phyloP scores from a whole-genome alignment of 768 basidiomycete genomes.

The Agaricus subrufescens region DNA sequence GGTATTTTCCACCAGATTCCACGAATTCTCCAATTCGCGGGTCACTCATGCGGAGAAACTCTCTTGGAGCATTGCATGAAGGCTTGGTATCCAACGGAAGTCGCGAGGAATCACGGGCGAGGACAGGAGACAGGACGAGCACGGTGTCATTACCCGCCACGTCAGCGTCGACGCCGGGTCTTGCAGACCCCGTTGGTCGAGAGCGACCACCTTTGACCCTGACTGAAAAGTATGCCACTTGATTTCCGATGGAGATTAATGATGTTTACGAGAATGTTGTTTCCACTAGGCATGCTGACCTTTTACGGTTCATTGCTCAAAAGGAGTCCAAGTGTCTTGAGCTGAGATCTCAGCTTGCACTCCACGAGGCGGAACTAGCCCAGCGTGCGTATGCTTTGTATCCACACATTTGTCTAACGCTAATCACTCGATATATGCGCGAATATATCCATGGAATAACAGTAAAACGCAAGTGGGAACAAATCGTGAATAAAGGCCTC shows the following conservation, averaged over 20 bases:
- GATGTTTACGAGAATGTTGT: background rate
- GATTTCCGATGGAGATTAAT: background rate
- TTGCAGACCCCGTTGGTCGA: constrained; percentile 12
- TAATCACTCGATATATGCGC: background rate
- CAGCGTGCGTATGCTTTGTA: constrained; percentile 39
- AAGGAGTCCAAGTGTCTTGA: constrained; percentile 84
- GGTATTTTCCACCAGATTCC: constrained; percentile 35
- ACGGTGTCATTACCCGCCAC: constrained; percentile 12
- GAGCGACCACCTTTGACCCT: constrained; percentile 52
- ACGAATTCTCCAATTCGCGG: constrained; percentile 8
- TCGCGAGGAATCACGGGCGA: constrained; percentile 13
- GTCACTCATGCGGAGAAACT: constrained; percentile 13
- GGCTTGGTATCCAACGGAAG: background rate
- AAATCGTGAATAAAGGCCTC: constrained; percentile 66
- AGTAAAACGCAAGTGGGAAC: constrained; percentile 86
- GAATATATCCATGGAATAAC: background rate
- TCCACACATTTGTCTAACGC: background rate
- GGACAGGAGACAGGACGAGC: constrained; percentile 24
- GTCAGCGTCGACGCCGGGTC: constrained; percentile 8
- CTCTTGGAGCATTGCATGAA: constrained; percentile 4
- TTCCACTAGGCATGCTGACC: constrained; percentile 61
- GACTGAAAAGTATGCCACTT: constrained; percentile 59
- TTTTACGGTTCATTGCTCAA: constrained; percentile 81
- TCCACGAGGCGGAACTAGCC: constrained; percentile 68
- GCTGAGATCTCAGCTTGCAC: constrained; percentile 65